A percentile compares a stretch with the other conserved stretches of the same genome.
Evolutionary conservation across 331 rosid species (phyloP).

Genomic region (Saraca asoca): DNA sequence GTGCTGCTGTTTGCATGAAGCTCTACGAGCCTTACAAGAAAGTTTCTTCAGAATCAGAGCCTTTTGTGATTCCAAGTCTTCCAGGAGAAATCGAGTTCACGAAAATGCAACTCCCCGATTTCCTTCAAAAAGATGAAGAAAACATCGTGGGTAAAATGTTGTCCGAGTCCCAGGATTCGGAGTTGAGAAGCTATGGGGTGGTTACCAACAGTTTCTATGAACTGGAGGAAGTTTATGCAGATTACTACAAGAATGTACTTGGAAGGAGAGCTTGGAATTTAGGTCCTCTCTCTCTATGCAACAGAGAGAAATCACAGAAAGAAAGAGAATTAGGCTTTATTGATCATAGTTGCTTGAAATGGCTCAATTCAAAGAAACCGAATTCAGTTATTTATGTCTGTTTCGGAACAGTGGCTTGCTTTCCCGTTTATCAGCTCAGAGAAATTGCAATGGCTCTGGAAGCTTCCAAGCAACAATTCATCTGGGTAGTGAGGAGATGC

Average conservation of each 20-base stretch:
- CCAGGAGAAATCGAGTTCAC: constrained; percentile 16
- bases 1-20: neutral
- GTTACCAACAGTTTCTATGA: constrained; percentile 40
- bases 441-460: no score
- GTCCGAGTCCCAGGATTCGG: neutral
- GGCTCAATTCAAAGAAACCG: no score
- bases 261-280: constrained; percentile 38
- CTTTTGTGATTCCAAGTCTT: neutral
- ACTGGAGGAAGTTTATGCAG: constrained; percentile 39
- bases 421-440: no score
- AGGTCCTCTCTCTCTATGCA: constrained; percentile 23
- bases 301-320: neutral
- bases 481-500: no score
- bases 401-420: no score
- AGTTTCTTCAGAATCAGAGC: constrained; percentile 15
- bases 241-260: constrained; percentile 13
- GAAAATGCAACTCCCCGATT: constrained; percentile 2
- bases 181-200: constrained; percentile 24
- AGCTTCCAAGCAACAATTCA: no score
- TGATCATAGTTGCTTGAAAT: no score
- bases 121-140: neutral
- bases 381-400: no score
- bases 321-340: no score
- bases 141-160: neutral
- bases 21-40: no score